Evolutionary conservation across 2,329 filamentous ascomycete species (phyloP).

Genomic region (Venturia effusa): DNA sequence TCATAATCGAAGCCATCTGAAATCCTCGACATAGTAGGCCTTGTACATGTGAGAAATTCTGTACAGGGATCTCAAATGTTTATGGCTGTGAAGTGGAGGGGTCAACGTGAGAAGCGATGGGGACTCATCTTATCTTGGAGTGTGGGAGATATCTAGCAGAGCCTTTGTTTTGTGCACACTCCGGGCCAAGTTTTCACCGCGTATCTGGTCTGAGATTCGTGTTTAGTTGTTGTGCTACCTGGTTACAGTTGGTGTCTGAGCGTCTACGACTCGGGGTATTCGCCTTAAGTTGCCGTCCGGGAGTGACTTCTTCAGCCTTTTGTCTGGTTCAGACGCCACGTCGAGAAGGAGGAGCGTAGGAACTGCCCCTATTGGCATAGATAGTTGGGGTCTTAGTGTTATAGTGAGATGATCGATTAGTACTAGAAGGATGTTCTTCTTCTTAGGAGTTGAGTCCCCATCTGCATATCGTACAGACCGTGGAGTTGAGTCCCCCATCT

Average conservation of each 20-base stretch:
- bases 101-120: background rate
- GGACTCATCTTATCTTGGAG: background rate
- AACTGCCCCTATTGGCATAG: too few relatives aligned
- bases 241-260: background rate
- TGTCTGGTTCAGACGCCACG: background rate
- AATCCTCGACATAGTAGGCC: too few relatives aligned
- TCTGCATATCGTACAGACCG: too few relatives aligned
- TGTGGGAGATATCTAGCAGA: too few relatives aligned
- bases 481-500: too few relatives aligned
- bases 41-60: too few relatives aligned
- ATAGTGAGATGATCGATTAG: too few relatives aligned
- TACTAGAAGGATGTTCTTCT: too few relatives aligned
- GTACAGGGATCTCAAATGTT: too few relatives aligned
- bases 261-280: background rate
- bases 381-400: too few relatives aligned
- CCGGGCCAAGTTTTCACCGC: background rate
- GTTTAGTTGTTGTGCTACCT: background rate
- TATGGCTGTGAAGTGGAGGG: too few relatives aligned
- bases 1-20: background rate
- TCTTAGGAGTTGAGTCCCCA: too few relatives aligned
- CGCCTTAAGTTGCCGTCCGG: slow-evolving; percentile 1
- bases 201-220: background rate
- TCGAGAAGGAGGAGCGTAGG: background rate
- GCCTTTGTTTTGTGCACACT: background rate
- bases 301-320: background rate